Evolutionary conservation across 208 protist species (phyloP).

Genomic region (Trypanosoma vivax): DNA sequence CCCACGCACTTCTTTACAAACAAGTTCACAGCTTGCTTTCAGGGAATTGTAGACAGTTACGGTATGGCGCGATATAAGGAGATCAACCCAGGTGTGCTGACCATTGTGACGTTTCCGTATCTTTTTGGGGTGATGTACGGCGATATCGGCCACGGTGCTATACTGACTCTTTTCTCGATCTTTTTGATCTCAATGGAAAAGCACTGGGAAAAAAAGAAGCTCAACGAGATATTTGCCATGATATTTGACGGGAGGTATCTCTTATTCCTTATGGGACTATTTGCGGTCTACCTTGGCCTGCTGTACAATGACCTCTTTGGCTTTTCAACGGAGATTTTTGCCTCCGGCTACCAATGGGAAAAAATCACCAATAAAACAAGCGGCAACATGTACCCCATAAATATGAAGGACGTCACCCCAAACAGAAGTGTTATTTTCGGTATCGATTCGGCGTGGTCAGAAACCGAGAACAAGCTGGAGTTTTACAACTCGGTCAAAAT

Average conservation of each 20-base stretch:
- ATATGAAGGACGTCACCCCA: constrained; percentile 48
- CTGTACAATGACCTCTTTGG: constrained; percentile 96
- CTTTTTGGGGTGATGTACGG: constrained; percentile 99
- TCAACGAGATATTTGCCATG: constrained; percentile 90
- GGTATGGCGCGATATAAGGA: constrained; percentile 92
- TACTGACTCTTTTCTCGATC: constrained; percentile 84
- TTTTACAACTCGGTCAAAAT: constrained; percentile 95
- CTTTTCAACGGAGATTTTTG: constrained; percentile 81
- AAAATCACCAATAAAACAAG: constrained; percentile 37
- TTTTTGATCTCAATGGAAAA: constrained; percentile 88
- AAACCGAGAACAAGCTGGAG: constrained; percentile 93
- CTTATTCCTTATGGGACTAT: constrained; percentile 94
- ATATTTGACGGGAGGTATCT: constrained; percentile 92
- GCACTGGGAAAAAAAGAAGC: constrained; percentile 58
- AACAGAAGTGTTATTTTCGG: constrained; percentile 52
- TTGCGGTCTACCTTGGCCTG: constrained; percentile 94
- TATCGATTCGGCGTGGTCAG: constrained; percentile 86
- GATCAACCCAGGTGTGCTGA: constrained; percentile 93
- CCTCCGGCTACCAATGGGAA: constrained; percentile 47
- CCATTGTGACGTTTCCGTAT: constrained; percentile 99
- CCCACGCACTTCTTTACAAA: constrained; percentile 97
- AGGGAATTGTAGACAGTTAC: constrained; percentile 98
- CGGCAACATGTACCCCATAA: constrained; percentile 35
- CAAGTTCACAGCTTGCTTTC: constrained; percentile 95
- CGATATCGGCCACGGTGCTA: constrained; percentile 97